Conservation (phyloP, 106 monocot genomes). For the Acorus gramineus region DNA sequence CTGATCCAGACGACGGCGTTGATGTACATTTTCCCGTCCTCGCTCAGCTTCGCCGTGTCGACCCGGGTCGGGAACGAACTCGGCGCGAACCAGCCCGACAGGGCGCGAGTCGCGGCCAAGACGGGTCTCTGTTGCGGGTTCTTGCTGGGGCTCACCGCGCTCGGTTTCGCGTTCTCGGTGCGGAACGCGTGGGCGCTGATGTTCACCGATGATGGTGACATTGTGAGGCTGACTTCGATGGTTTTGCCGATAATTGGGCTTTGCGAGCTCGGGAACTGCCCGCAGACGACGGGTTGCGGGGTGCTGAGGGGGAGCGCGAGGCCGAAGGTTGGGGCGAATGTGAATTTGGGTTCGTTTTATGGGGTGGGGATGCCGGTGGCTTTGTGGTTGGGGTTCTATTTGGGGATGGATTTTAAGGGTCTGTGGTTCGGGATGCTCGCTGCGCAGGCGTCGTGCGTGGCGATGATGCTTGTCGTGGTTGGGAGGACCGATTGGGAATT, state of each 20-base stretch:
- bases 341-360: conserved; percentile 42
- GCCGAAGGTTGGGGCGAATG: conserved; percentile 21
- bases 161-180: conserved; percentile 24
- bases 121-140: no score
- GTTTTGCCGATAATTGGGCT: conserved; percentile 34
- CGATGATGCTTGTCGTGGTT: conserved; percentile 26
- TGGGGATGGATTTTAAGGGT: conserved; percentile 22
- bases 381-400: conserved; percentile 27
- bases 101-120: no score
- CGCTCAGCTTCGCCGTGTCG: conserved; percentile 8
- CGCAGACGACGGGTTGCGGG: conserved; percentile 49
- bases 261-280: conserved; percentile 51
- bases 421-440: conserved; percentile 43
- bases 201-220: conserved; percentile 25
- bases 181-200: conserved; percentile 26
- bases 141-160: conserved; percentile 4
- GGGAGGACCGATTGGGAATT: conserved; percentile 22
- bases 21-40: neutral
- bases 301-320: conserved; percentile 45
- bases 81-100: no score
- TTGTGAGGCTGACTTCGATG: conserved; percentile 15
- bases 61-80: no score
- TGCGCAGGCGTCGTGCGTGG: conserved; percentile 32
- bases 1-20: conserved; percentile 38
- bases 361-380: conserved; percentile 43